Evolutionary conservation across 192 early-diverging fungal genomes (phyloP).

Genomic region (Rhizoclosmatium sp.): DNA sequence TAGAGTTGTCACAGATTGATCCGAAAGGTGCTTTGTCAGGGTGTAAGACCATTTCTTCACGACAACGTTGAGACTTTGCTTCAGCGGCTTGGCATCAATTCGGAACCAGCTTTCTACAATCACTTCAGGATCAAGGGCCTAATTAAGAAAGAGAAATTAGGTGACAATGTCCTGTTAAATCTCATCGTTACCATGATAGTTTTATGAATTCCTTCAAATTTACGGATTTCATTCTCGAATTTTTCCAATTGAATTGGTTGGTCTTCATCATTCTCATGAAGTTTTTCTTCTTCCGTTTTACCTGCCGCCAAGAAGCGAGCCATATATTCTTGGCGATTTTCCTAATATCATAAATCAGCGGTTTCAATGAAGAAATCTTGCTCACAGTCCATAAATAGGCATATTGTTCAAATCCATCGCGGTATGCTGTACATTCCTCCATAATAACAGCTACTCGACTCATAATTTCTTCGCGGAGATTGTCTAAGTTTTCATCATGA

Average conservation of each 20-base stretch:
- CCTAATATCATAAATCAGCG: slow-evolving; percentile 38
- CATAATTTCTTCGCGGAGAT: slow-evolving; percentile 49
- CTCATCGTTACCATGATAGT: slow-evolving; percentile 56
- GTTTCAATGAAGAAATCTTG: neutral
- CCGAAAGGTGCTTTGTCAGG: slow-evolving; percentile 67
- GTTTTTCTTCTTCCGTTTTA: slow-evolving; percentile 42
- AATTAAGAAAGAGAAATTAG: neutral
- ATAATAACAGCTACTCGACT: slow-evolving; percentile 55
- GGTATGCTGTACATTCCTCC: slow-evolving; percentile 60
- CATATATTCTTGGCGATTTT: slow-evolving; percentile 76
- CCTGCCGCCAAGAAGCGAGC: slow-evolving; percentile 59
- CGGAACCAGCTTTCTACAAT: slow-evolving; percentile 69
- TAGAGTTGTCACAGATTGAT: slow-evolving; percentile 63
- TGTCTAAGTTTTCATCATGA: slow-evolving; percentile 53
- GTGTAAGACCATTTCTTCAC: slow-evolving; percentile 77
- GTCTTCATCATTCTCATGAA: slow-evolving; percentile 47
- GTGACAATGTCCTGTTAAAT: too few species aligned
- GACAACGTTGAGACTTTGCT: slow-evolving; percentile 68
- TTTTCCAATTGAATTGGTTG: slow-evolving; percentile 66
- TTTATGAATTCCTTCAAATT: slow-evolving; percentile 72
- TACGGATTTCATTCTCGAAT: slow-evolving; percentile 69
- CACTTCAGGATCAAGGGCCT: slow-evolving; percentile 66
- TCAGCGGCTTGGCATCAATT: slow-evolving; percentile 66
- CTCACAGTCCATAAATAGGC: slow-evolving; percentile 68
- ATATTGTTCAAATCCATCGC: slow-evolving; percentile 68